Evolutionary conservation across 805 yeast genomes (phyloP), one percentile per base, ranked within the genome.

Genomic region (Yamadazyma phyllophila): DNA sequence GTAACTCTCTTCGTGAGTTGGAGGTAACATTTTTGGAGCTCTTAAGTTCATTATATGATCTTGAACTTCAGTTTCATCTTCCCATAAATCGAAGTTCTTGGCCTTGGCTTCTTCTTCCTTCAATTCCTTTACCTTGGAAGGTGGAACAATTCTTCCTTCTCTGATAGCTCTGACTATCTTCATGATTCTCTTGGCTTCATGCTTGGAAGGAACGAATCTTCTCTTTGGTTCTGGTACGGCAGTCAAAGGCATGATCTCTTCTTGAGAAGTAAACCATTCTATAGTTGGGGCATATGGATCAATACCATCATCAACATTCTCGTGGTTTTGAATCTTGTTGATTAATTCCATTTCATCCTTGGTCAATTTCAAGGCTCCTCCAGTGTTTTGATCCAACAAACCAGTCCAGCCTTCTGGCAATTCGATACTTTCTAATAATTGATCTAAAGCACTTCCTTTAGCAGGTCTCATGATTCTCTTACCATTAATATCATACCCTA

Each of bases 391-490:
- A 66, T 94, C 98, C 50, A 92, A 70, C 50, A 94, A 74, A 39
- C 99, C 99, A 12, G 99, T 94, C 98, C 98, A 94, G 20, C 99
- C 99, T 67, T 88, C 95, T 11, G 99, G 99, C 52, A 94, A 74
- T 50, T 94, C 99, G 49, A 94, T 94, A 26, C 83, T 75, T 60
- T 92, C 99, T 53, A 94, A 71, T 51, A 94, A 76, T 58, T 85
- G 86, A 60, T 94, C 98, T 53, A 94, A 76, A 1, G 98, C 99
- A 47, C 95, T 82, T 11, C 97, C 96, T 58, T 88, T 85, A 8
- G 98, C 99, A 10, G 99, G 99, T 65, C 99, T 82, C 98, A 94
- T 92, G 61, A 94, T 91, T 61, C 99, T 81, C 63, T 91, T 92
- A 59, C 99, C 99, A 63, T 94, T 94, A 58, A 94, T 91, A 63